Conservation (phyloP, 2,329 filamentous ascomycete species). For the Alternaria novae-zelandiae region DNA sequence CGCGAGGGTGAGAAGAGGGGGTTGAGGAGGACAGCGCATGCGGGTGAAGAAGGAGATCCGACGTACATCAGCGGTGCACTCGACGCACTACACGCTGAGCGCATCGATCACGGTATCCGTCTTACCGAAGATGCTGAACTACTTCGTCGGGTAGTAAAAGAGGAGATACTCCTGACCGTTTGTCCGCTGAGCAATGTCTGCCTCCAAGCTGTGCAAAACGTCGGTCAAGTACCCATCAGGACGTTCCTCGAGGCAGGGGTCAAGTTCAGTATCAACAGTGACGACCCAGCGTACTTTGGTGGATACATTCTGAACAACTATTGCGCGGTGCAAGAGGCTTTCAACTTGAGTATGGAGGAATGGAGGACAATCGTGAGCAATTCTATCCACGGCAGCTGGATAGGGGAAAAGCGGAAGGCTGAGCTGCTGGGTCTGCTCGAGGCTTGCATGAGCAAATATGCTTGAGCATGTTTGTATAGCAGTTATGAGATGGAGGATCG, state of each 20-base stretch:
- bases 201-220: conserved; percentile 58
- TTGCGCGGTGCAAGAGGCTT: conserved; percentile 75
- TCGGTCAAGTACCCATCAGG: conserved; percentile 62
- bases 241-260: conserved; percentile 69
- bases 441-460: conserved; percentile 20
- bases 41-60: conserved; percentile 75
- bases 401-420: conserved; percentile 66
- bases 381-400: conserved; percentile 74
- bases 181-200: conserved; percentile 80
- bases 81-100: conserved; percentile 64
- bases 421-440: conserved; percentile 55
- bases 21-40: conserved; percentile 73
- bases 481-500: no score
- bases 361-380: conserved; percentile 70
- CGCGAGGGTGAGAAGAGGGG: conserved; percentile 59
- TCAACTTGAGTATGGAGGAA: conserved; percentile 66
- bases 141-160: conserved; percentile 62
- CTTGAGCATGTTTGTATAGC: not conserved
- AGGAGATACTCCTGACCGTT: conserved; percentile 69
- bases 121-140: conserved; percentile 66
- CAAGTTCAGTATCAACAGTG: conserved; percentile 72
- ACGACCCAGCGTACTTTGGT: conserved; percentile 61
- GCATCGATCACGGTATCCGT: conserved; percentile 78
- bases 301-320: conserved; percentile 79
- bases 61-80: conserved; percentile 70